Conservation (phyloP, 805 yeast genomes). For the Wickerhamomyces strasburgensis region DNA sequence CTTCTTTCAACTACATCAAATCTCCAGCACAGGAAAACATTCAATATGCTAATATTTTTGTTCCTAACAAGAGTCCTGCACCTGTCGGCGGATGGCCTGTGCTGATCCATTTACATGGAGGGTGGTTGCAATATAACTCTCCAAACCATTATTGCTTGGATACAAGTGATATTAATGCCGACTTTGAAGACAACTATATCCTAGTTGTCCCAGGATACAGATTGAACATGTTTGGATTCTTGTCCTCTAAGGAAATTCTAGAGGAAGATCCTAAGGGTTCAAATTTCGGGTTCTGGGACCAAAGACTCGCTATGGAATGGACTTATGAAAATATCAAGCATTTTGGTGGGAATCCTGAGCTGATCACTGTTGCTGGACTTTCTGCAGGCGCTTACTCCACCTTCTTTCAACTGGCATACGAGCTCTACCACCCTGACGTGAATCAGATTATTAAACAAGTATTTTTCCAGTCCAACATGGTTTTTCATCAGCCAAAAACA, state of each 20-base stretch:
- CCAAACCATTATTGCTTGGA: conserved; percentile 17
- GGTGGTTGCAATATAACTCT: conserved; percentile 33
- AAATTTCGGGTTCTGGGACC: conserved; percentile 36
- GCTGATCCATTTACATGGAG: conserved; percentile 38
- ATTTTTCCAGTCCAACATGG: conserved; percentile 33
- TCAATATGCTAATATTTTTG: conserved; percentile 33
- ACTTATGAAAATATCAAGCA: conserved; percentile 34
- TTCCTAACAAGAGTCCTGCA: conserved; percentile 27
- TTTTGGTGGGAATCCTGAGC: conserved; percentile 43
- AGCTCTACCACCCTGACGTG: conserved; percentile 35
- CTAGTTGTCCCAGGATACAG: conserved; percentile 37
- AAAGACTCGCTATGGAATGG: conserved; percentile 43
- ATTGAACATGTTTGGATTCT: conserved; percentile 34
- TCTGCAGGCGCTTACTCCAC: conserved; percentile 43
- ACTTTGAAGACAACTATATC: conserved; percentile 30
- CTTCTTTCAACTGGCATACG: conserved; percentile 38
- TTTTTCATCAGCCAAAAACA: conserved; percentile 36
- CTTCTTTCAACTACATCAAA: conserved; percentile 20
- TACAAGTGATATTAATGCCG: conserved; percentile 25
- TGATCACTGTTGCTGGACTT: conserved; percentile 41
- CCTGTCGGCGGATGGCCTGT: conserved; percentile 41
- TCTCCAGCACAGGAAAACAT: conserved; percentile 28
- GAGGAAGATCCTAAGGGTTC: conserved; percentile 26
- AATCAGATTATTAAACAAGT: conserved; percentile 35
- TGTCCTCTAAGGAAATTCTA: conserved; percentile 32